Evolutionary conservation across 106 monocot genomes (phyloP).

Genomic region (Phalaenopsis equestris): DNA sequence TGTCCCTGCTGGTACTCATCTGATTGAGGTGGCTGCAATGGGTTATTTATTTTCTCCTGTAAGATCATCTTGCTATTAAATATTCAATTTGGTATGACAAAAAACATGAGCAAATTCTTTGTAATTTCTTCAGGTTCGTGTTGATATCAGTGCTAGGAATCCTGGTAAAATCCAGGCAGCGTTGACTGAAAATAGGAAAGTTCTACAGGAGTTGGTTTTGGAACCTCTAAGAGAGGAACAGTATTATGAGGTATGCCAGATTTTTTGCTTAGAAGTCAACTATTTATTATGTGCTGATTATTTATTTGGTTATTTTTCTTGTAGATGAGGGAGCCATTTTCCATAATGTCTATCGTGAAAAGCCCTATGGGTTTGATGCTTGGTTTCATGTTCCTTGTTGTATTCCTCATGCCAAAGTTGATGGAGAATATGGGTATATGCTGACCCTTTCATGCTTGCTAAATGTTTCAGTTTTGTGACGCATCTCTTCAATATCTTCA

Average conservation of each 20-base stretch:
- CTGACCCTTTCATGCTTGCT: background rate
- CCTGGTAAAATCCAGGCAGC: slow-evolving; percentile 94
- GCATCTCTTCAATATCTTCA: background rate
- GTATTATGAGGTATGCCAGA: slow-evolving; percentile 69
- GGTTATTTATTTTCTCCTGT: slow-evolving; percentile 97
- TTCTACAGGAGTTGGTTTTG: slow-evolving; percentile 69
- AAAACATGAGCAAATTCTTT: slow-evolving; percentile 5
- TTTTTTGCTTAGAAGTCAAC: background rate
- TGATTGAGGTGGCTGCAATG: slow-evolving; percentile 86
- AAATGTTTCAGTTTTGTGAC: background rate
- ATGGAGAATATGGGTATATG: slow-evolving; percentile 83
- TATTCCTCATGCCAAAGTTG: slow-evolving; percentile 89
- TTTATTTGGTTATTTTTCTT: slow-evolving; percentile 21
- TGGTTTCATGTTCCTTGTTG: slow-evolving; percentile 85
- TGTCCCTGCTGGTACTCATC: slow-evolving; percentile 94
- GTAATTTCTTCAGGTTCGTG: slow-evolving; percentile 54
- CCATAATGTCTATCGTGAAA: slow-evolving; percentile 83
- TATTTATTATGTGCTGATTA: background rate
- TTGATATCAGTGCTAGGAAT: slow-evolving; percentile 96
- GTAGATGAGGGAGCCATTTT: slow-evolving; percentile 88
- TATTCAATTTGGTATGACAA: slow-evolving; percentile 5
- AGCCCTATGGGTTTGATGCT: slow-evolving; percentile 96
- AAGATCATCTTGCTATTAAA: slow-evolving; percentile 9
- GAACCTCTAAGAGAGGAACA: slow-evolving; percentile 91
- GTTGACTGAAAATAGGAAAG: slow-evolving; percentile 72